Base-by-base conservation (phyloP, 1,284 basidiomycete species). In the Phellinidium pouzarii region DNA sequence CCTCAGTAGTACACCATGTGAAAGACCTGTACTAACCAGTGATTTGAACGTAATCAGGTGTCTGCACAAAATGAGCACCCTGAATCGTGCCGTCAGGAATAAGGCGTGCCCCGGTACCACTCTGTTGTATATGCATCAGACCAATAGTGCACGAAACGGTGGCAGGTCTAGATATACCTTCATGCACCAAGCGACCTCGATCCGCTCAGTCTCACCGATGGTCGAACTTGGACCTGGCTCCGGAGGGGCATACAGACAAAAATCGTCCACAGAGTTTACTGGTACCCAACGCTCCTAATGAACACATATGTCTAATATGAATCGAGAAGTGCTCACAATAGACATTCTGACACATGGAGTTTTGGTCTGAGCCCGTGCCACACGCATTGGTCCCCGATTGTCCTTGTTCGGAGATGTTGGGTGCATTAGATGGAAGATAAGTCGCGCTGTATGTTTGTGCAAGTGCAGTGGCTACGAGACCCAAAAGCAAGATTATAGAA, bases 71-170 rank as follows among this genome's bases (percentile, higher is more conserved):
- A 64, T 88, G 87, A n/a, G 82, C 88, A 50, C 82, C 80, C 17
- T 70, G 73, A 63, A 92, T 79, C 14, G 86, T 71, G 19, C 85
- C 88, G 54, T 82, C 75, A 19, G 89, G 90, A 59, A 93, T 89
- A 56, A 89, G 66, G 42, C 84, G 81, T 3, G 83, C 81, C 20
- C 84, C 85, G 52, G 79, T 78, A 34, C 79, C 79, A 55, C 70
- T 66, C 78, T 72, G 29, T 31, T 25, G 2, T 20, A 38, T 20
- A n/a, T 34, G 26, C 25, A 37, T 40, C 14, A 22, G 27, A 22
- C 22, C 22, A 48, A 9, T 22, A 8, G 26, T 38, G 8, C n/a
- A 34, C 3, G 22, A 48, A 44, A 38, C 59, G 64, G 31, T 25
- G 46, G 34, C 25, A 19, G 31, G 14, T 14, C 27, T 23, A 23